phyloP scores from a whole-genome alignment of 2,329 filamentous ascomycete species.

The Neonectria faginata region DNA sequence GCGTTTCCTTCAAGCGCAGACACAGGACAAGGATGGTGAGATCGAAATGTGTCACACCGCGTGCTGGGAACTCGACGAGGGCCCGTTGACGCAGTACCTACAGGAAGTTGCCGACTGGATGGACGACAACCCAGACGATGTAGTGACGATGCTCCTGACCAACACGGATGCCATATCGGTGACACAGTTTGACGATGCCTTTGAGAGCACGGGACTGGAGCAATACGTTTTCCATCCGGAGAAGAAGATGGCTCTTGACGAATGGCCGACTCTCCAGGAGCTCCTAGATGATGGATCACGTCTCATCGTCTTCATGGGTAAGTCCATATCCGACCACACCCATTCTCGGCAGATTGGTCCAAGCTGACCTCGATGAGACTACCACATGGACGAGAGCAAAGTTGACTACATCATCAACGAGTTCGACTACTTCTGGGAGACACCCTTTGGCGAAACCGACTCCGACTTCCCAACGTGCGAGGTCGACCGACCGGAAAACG shows the following conservation, averaged over 20 bases:
- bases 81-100: constrained; percentile 67
- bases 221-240: constrained; percentile 67
- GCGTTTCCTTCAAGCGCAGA: constrained; percentile 73
- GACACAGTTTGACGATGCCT: constrained; percentile 65
- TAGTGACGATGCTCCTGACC: constrained; percentile 72
- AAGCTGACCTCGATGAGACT: constrained; percentile 62
- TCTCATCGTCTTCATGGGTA: constrained; percentile 78
- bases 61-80: constrained; percentile 70
- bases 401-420: constrained; percentile 74
- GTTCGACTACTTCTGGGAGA: constrained; percentile 78
- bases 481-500: constrained; percentile 68
- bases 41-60: constrained; percentile 74
- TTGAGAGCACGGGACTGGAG: constrained; percentile 66
- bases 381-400: constrained; percentile 59
- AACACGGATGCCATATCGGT: constrained; percentile 70
- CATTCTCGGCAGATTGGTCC: background rate
- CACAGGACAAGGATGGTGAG: constrained; percentile 63
- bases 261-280: constrained; percentile 77
- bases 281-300: constrained; percentile 73
- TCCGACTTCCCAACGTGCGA: constrained; percentile 72
- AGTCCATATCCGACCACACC: constrained; percentile 26
- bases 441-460: constrained; percentile 72
- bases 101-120: constrained; percentile 70
- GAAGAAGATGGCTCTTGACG: constrained; percentile 54
- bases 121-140: constrained; percentile 67